Percentiles rank a stretch among this genome's conserved stretches.
Conservation (phyloP, 441 rosid genomes). For the Gossypium davidsonii region DNA sequence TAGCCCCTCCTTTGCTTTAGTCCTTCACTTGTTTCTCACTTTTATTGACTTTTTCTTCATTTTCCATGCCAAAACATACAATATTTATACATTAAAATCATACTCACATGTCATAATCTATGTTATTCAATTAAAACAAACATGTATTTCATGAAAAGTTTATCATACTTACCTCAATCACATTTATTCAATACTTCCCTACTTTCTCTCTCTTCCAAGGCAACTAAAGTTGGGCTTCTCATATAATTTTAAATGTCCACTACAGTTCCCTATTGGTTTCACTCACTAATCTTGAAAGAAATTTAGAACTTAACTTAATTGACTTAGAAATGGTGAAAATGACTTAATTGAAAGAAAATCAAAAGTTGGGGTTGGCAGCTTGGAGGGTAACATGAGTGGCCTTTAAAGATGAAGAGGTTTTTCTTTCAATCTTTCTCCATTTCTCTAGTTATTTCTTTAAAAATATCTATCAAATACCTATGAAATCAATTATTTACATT, state of each 20-base stretch:
- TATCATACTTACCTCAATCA: not conserved
- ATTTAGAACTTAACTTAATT: not conserved
- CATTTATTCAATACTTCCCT: not conserved
- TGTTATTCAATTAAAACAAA: not conserved
- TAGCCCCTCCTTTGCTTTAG: not conserved
- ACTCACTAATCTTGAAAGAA: not conserved
- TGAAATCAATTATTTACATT: not conserved
- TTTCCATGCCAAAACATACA: not conserved
- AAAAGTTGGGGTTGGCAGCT: not conserved
- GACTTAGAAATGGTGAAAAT: not conserved
- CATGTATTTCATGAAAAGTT: not conserved
- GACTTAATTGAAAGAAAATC: not conserved
- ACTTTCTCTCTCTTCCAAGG: not conserved
- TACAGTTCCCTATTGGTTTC: not conserved
- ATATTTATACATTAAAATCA: not conserved
- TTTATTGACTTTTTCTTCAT: not conserved
- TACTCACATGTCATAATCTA: not conserved
- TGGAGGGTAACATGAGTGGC: not conserved
- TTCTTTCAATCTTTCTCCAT: not conserved
- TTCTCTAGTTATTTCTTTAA: not conserved
- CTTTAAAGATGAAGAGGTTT: not conserved
- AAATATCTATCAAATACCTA: not conserved
- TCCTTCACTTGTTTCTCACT: not conserved
- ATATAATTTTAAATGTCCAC: not conserved
- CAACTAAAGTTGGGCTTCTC: not conserved